A percentile compares a stretch with the other conserved stretches of the same genome.
Conservation (phyloP, 768 basidiomycete genomes). For the Calocera viscosa region DNA sequence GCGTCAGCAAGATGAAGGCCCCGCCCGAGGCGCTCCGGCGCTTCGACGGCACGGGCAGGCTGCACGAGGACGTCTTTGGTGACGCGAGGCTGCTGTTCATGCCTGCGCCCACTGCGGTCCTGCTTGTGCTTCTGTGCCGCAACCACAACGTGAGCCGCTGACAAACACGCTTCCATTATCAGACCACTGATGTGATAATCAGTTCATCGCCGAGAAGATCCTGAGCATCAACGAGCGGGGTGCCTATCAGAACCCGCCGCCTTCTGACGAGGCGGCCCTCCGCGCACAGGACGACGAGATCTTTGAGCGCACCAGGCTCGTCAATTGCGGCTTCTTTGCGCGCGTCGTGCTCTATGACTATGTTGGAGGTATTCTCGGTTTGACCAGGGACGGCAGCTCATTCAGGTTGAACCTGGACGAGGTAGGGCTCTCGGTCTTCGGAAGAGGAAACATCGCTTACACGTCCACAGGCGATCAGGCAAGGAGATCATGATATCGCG, state of each 20-base stretch:
- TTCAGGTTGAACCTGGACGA: conserved; percentile 18
- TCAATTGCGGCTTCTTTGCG: conserved; percentile 39
- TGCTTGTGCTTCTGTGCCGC: conserved; percentile 36
- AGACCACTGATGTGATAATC: conserved; percentile 11
- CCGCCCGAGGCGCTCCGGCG: background rate
- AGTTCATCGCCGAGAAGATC: conserved; percentile 61
- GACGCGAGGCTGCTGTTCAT: conserved; percentile 53
- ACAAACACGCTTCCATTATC: conserved; percentile 40
- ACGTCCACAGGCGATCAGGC: background rate
- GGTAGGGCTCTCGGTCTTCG: conserved; percentile 39
- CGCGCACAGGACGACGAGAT: conserved; percentile 59
- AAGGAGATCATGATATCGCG: conserved; percentile 8
- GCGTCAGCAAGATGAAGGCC: conserved; percentile 35
- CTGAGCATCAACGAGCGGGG: conserved; percentile 55
- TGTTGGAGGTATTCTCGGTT: conserved; percentile 14
- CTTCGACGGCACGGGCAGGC: conserved; percentile 48
- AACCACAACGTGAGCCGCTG: conserved; percentile 16
- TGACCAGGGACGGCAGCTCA: conserved; percentile 18
- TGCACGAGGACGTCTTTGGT: conserved; percentile 60
- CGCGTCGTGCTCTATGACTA: conserved; percentile 19
- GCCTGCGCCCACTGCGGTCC: conserved; percentile 58
- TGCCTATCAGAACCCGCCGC: conserved; percentile 30
- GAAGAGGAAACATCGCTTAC: conserved; percentile 10
- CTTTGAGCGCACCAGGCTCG: conserved; percentile 50
- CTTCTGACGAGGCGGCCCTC: conserved; percentile 20